A percentile compares a stretch with the other conserved stretches of the same genome.
Evolutionary conservation across 352 stramenopile genomes (phyloP).

Genomic region (Phytophthora ramorum): DNA sequence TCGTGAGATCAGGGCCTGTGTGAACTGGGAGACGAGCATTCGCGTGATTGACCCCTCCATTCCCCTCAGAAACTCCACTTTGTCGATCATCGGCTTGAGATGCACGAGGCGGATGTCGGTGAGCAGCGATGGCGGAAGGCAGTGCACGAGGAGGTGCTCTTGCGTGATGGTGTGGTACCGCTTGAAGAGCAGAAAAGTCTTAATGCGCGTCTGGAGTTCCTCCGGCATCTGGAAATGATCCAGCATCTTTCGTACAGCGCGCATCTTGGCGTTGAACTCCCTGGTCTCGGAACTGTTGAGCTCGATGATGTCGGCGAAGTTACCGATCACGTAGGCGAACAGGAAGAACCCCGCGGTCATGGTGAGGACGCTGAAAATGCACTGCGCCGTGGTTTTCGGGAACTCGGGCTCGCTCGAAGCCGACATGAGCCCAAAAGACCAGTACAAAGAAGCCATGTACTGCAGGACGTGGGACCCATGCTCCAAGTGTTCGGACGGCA

Average conservation of each 20-base stretch:
- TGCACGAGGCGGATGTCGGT: slow-evolving; percentile 74
- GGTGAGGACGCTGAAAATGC: slow-evolving; percentile 56
- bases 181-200: slow-evolving; percentile 73
- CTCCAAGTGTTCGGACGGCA: slow-evolving; percentile 39
- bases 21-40: slow-evolving; percentile 74
- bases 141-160: slow-evolving; percentile 61
- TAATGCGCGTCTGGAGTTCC: slow-evolving; percentile 51
- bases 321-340: slow-evolving; percentile 75
- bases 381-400: slow-evolving; percentile 57
- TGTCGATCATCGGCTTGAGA: slow-evolving; percentile 67
- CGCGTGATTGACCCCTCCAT: slow-evolving; percentile 64
- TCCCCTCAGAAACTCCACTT: slow-evolving; percentile 63
- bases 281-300: slow-evolving; percentile 65
- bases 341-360: slow-evolving; percentile 76
- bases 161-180: slow-evolving; percentile 74
- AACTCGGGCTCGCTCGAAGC: slow-evolving; percentile 59
- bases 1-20: slow-evolving; percentile 54
- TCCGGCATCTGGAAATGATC: slow-evolving; percentile 57
- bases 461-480: slow-evolving; percentile 35
- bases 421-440: slow-evolving; percentile 68
- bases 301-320: slow-evolving; percentile 68
- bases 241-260: slow-evolving; percentile 59
- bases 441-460: slow-evolving; percentile 68
- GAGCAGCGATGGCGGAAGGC: slow-evolving; percentile 67
- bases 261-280: slow-evolving; percentile 63